Evolutionary conservation across 441 rosid species (phyloP).

Genomic region (Flueggea neowawraea): DNA sequence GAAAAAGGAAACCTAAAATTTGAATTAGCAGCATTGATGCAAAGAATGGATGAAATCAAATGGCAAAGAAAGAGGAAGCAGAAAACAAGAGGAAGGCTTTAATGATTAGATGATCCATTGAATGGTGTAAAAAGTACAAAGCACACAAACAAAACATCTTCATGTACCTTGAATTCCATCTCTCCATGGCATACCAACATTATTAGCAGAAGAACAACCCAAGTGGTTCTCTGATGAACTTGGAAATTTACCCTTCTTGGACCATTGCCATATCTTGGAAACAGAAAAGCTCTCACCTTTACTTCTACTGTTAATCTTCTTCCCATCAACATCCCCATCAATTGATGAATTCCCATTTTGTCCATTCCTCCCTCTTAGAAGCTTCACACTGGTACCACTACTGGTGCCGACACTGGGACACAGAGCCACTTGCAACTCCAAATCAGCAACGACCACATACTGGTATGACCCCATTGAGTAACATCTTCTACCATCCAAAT

Average conservation of each 20-base stretch:
- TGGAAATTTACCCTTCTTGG: slow-evolving; percentile 39
- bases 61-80: slow-evolving; percentile 8
- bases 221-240: slow-evolving; percentile 38
- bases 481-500: slow-evolving; percentile 59
- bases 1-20: no score
- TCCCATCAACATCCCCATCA: slow-evolving; percentile 45
- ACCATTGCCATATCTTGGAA: slow-evolving; percentile 77
- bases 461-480: slow-evolving; percentile 73
- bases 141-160: slow-evolving; percentile 21
- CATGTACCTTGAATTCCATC: slow-evolving; percentile 40
- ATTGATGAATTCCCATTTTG: slow-evolving; percentile 31
- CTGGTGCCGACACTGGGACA: slow-evolving; percentile 29
- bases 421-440: slow-evolving; percentile 52
- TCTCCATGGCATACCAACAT: slow-evolving; percentile 36
- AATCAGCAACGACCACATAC: slow-evolving; percentile 63
- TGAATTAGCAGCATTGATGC: neutral
- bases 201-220: slow-evolving; percentile 30
- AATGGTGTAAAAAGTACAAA: slow-evolving; percentile 8
- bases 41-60: slow-evolving; percentile 9
- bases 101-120: slow-evolving; percentile 8
- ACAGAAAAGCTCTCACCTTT: slow-evolving; percentile 57
- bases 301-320: slow-evolving; percentile 35
- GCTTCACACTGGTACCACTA: slow-evolving; percentile 26
- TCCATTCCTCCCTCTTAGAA: slow-evolving; percentile 40
- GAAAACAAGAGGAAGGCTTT: slow-evolving; percentile 14